Evolutionary conservation across 768 basidiomycete species (phyloP).

Genomic region (Steccherinum ochraceum): DNA sequence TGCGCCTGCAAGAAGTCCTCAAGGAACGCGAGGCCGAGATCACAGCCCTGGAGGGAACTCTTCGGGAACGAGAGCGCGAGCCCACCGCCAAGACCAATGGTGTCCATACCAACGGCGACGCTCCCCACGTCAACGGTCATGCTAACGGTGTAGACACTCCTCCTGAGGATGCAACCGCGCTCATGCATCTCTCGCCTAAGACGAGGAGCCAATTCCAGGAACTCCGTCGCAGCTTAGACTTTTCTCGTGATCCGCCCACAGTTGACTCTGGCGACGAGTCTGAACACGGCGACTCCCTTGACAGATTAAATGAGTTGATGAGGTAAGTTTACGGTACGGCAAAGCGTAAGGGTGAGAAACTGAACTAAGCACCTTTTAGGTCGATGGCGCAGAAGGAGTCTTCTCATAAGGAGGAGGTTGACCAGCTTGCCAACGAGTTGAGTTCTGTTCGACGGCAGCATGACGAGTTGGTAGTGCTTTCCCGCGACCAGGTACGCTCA

Average conservation of each 20-base stretch:
- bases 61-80: conserved; percentile 32
- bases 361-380: no score
- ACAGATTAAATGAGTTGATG: conserved; percentile 88
- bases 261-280: conserved; percentile 12
- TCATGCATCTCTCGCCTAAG: conserved; percentile 54
- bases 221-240: conserved; percentile 61
- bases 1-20: conserved; percentile 89
- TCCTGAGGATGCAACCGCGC: conserved; percentile 6
- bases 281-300: conserved; percentile 66
- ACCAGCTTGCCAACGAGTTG: conserved; percentile 63
- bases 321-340: conserved; percentile 60
- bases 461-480: conserved; percentile 74
- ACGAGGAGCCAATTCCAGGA: conserved; percentile 71
- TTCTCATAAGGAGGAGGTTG: conserved; percentile 75
- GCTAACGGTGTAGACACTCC: conserved; percentile 9
- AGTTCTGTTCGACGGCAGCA: conserved; percentile 67
- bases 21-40: conserved; percentile 94
- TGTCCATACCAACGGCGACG: conserved; percentile 16
- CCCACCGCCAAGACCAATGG: conserved; percentile 1
- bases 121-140: conserved; percentile 3
- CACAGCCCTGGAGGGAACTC: conserved; percentile 52
- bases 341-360: no score
- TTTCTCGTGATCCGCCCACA: conserved; percentile 13
- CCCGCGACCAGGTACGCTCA: conserved; percentile 69
- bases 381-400: conserved; percentile 99